phyloP scores from a whole-genome alignment of 805 yeast species.

The Suhomyces canberraensis region DNA sequence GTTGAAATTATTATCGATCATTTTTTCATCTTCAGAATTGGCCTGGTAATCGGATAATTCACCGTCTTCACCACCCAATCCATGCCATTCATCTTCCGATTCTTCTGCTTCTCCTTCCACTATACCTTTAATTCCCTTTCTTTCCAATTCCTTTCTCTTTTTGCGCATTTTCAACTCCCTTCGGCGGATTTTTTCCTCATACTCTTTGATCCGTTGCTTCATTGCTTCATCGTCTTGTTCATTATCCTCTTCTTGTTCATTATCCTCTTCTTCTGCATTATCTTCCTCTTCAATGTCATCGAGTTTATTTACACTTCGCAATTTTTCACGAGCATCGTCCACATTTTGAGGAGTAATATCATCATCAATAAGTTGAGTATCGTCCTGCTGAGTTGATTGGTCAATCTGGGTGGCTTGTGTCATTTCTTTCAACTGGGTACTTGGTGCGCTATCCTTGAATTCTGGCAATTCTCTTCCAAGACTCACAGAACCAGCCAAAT shows the following conservation, averaged over 20 bases:
- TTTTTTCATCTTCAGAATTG: conserved; percentile 71
- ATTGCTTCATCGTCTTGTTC: conserved; percentile 24
- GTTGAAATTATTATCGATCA: conserved; percentile 70
- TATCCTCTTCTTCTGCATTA: conserved; percentile 7
- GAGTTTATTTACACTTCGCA: conserved; percentile 2
- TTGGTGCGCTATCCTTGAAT: conserved; percentile 16
- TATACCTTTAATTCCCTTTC: conserved; percentile 55
- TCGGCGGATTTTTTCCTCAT: conserved; percentile 36
- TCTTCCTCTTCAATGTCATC: conserved; percentile 12
- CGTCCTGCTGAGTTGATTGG: background rate
- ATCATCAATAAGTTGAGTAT: conserved; percentile 6
- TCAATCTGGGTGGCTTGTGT: conserved; percentile 16
- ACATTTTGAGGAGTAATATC: conserved; percentile 11
- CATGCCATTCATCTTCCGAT: conserved; percentile 86
- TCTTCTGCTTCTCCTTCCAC: conserved; percentile 84
- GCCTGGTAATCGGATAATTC: conserved; percentile 51
- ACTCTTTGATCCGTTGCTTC: conserved; percentile 30
- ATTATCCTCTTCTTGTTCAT: conserved; percentile 20
- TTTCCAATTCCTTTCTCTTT: conserved; percentile 51
- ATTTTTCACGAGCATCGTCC: conserved; percentile 19
- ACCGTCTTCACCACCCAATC: conserved; percentile 72
- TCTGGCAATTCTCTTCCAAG: conserved; percentile 17
- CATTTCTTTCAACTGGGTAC: conserved; percentile 13
- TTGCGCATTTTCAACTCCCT: conserved; percentile 32
- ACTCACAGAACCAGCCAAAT: conserved; percentile 6